phyloP scores from a whole-genome alignment of 2,329 filamentous ascomycete genomes.

The Nannizzia gypsea region DNA sequence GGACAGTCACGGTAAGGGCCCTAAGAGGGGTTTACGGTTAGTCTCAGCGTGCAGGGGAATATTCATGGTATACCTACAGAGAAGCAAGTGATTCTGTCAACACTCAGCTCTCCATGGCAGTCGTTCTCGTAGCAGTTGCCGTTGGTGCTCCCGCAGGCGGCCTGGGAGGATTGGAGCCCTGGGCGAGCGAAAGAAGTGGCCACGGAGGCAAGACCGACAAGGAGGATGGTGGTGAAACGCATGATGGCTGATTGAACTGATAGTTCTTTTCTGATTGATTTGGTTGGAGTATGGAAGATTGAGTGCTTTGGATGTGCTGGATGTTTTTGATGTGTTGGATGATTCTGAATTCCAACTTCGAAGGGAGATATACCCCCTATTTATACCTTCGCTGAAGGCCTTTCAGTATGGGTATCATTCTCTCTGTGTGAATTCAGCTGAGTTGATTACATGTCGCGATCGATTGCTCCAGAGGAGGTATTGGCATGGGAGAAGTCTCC shows the following conservation, averaged over 20 bases:
- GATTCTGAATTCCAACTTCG: background rate
- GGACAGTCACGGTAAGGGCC: conserved; percentile 9
- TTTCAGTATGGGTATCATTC: background rate
- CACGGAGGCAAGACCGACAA: conserved; percentile 7
- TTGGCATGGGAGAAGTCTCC: background rate
- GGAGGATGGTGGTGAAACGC: conserved; percentile 8
- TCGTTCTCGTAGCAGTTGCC: conserved; percentile 12
- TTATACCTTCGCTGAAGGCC: background rate
- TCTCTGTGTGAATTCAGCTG: background rate
- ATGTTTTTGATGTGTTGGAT: background rate
- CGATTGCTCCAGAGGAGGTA: background rate
- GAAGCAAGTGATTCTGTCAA: conserved; percentile 10
- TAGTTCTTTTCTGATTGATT: background rate
- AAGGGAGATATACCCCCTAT: background rate
- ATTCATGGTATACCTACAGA: conserved; percentile 6
- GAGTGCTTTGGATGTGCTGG: background rate
- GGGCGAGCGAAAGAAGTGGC: conserved; percentile 7
- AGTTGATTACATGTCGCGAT: background rate
- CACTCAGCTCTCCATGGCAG: conserved; percentile 11
- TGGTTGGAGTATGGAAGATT: background rate
- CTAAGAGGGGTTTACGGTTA: conserved; percentile 2
- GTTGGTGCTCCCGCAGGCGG: conserved; percentile 9
- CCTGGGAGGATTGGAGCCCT: background rate
- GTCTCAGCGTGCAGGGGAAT: background rate
- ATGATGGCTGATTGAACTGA: conserved; percentile 4